A percentile compares a stretch with the other conserved stretches of the same genome.
Evolutionary conservation across 345 rosid genomes (phyloP).

Genomic region (Excoecaria cochinchinensis): DNA sequence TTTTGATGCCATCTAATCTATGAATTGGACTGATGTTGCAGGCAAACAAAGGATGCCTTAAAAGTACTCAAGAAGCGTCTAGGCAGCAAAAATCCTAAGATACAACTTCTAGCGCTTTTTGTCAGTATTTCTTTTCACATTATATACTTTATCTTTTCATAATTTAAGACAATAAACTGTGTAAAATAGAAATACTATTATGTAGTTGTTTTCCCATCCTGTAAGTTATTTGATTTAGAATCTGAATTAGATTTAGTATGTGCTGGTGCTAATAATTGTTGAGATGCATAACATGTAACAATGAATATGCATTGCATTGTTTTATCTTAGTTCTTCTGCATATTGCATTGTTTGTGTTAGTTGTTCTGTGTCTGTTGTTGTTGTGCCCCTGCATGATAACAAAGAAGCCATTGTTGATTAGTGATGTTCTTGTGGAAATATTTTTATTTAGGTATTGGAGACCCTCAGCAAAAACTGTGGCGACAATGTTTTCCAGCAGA

Average conservation of each 20-base stretch:
- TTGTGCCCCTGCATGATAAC: not conserved
- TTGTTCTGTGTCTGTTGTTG: not conserved
- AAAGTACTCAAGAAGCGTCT: slow-evolving; percentile 88
- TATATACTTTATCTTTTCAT: not conserved
- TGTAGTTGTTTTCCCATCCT: not conserved
- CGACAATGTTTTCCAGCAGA: slow-evolving; percentile 78
- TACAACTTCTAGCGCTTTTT: slow-evolving; percentile 79
- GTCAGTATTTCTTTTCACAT: slow-evolving; percentile 47
- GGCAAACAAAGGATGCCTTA: slow-evolving; percentile 88
- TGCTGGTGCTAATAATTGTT: not conserved
- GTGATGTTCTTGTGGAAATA: slow-evolving; percentile 6
- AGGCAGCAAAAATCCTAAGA: slow-evolving; percentile 83
- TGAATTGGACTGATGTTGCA: slow-evolving; percentile 36
- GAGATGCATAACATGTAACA: not conserved
- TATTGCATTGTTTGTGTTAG: too few relatives aligned
- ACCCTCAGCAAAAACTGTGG: slow-evolving; percentile 94
- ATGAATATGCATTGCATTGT: not conserved
- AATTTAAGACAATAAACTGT: not conserved
- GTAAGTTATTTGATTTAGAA: not conserved
- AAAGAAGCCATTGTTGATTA: not conserved
- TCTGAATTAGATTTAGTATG: not conserved
- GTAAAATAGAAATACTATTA: too few relatives aligned
- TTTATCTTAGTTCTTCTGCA: not conserved
- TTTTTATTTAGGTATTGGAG: slow-evolving; percentile 71
- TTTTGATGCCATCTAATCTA: not conserved